Evolutionary conservation across 768 basidiomycete genomes (phyloP).

Genomic region (Lactarius pseudohatsudake): DNA sequence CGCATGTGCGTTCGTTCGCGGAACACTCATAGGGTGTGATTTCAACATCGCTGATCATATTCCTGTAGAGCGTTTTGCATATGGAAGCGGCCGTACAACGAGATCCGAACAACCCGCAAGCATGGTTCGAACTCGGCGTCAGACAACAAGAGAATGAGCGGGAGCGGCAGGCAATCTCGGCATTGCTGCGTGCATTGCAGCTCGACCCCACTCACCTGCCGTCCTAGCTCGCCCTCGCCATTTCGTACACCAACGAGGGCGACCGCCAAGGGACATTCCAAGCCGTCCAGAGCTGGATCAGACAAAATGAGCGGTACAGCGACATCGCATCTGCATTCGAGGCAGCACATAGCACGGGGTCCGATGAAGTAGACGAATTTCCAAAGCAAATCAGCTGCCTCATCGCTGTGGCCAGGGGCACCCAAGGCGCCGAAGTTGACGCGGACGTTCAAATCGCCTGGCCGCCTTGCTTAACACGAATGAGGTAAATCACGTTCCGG

Average conservation of each 20-base stretch:
- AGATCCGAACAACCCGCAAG: constrained; percentile 63
- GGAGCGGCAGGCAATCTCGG: constrained; percentile 85
- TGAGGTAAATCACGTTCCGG: constrained; percentile 52
- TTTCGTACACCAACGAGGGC: constrained; percentile 89
- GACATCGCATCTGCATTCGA: constrained; percentile 42
- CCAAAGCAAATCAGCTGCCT: constrained; percentile 67
- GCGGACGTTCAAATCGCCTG: constrained; percentile 95
- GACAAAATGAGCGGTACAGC: constrained; percentile 57
- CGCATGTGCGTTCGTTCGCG: constrained; percentile 32
- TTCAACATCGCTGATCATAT: constrained; percentile 13
- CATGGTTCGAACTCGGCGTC: constrained; percentile 92
- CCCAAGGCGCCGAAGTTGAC: constrained; percentile 63
- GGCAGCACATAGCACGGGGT: constrained; percentile 36
- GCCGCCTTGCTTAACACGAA: constrained; percentile 91
- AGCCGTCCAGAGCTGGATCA: constrained; percentile 84
- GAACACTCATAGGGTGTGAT: constrained; percentile 31
- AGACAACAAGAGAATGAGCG: constrained; percentile 98
- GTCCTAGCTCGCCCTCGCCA: constrained; percentile 87
- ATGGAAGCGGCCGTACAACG: constrained; percentile 87
- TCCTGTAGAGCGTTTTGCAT: constrained; percentile 74
- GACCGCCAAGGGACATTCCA: constrained; percentile 71
- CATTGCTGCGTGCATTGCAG: constrained; percentile 75
- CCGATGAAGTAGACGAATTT: constrained; percentile 43
- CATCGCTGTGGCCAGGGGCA: constrained; percentile 71
- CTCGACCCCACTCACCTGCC: constrained; percentile 75